Conservation (phyloP, 768 basidiomycete genomes). For the Naganishia randhawae region DNA sequence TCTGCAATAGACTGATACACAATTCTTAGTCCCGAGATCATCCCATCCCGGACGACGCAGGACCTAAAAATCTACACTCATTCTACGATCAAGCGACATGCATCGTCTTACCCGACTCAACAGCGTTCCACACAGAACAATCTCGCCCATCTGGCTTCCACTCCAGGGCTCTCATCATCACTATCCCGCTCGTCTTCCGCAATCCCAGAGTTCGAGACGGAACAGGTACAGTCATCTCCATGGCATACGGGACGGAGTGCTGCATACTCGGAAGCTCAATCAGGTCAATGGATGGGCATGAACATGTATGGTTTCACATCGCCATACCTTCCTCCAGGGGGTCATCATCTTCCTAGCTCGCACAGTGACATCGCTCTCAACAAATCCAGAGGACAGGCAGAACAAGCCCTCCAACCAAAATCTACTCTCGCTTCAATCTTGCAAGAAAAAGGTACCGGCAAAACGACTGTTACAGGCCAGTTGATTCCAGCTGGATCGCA, state of each 20-base stretch:
- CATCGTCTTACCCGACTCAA: background rate
- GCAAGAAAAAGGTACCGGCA: slow-evolving; percentile 9
- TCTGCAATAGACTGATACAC: background rate
- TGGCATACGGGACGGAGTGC: background rate
- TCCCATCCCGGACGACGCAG: background rate
- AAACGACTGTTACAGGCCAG: slow-evolving; percentile 1
- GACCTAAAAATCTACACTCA: slow-evolving; percentile 13
- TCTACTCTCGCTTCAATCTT: slow-evolving; percentile 9
- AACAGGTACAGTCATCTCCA: background rate
- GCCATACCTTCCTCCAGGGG: background rate
- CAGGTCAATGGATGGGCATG: background rate
- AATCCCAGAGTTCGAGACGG: background rate
- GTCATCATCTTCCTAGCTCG: background rate
- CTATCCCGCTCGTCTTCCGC: slow-evolving; percentile 2
- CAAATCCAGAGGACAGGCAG: background rate
- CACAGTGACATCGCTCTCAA: background rate
- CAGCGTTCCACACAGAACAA: background rate
- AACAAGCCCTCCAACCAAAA: slow-evolving; percentile 10
- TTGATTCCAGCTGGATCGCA: slow-evolving; percentile 3
- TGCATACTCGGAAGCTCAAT: background rate
- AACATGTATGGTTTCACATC: background rate
- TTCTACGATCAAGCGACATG: background rate
- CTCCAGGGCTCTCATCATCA: slow-evolving; percentile 6
- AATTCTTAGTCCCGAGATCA: background rate
- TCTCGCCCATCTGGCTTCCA: background rate